phyloP scores from a whole-genome alignment of 2,329 filamentous ascomycete genomes.

The Pseudogymnoascus sp. region DNA sequence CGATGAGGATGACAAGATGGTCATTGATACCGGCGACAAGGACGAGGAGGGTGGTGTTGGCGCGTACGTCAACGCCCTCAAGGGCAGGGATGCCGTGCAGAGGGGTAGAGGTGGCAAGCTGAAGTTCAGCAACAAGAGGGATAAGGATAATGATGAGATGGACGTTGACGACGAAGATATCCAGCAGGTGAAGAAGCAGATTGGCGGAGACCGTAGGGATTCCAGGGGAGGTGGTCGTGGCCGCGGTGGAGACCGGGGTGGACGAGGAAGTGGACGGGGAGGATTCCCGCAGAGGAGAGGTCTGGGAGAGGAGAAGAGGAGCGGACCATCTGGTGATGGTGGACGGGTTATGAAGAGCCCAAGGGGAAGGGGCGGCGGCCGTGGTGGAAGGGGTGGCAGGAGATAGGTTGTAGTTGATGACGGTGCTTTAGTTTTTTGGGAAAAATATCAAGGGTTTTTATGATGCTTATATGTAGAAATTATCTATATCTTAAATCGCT shows the following conservation, averaged over 20 bases:
- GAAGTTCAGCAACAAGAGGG: conserved; percentile 61
- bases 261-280: conserved; percentile 33
- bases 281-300: conserved; percentile 42
- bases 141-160: conserved; percentile 46
- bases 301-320: conserved; percentile 34
- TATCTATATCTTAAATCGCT: neutral
- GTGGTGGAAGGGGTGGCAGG: conserved; percentile 22
- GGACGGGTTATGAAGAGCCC: conserved; percentile 24
- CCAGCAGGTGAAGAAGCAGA: conserved; percentile 43
- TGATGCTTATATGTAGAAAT: conserved; percentile 6
- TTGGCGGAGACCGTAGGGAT: conserved; percentile 24
- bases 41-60: conserved; percentile 49
- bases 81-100: conserved; percentile 56
- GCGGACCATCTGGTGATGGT: conserved; percentile 17
- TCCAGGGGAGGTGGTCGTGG: conserved; percentile 28
- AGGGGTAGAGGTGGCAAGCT: conserved; percentile 59
- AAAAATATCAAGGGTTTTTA: conserved; percentile 5
- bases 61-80: conserved; percentile 62
- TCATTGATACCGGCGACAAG: conserved; percentile 48
- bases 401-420: conserved; percentile 12
- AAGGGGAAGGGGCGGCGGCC: neutral
- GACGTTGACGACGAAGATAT: conserved; percentile 41
- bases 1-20: conserved; percentile 50
- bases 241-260: conserved; percentile 27
- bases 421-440: conserved; percentile 2